phyloP scores from a whole-genome alignment of 345 rosid species.

The Eucalyptus marginata region DNA sequence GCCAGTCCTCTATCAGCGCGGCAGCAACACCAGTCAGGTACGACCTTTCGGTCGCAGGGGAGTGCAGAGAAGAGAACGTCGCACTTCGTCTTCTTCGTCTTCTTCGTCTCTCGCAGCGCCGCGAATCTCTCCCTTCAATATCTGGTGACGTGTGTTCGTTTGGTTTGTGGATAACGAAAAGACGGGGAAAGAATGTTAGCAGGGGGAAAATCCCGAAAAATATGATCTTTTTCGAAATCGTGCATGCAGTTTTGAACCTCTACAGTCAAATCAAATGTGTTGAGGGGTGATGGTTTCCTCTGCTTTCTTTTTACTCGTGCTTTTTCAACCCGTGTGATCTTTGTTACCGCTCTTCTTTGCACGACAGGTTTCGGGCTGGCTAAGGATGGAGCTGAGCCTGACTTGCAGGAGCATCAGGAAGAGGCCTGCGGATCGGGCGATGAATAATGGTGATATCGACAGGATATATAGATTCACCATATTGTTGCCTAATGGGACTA shows the following conservation, averaged over 20 bases:
- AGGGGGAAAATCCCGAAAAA: not conserved
- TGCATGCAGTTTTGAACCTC: not conserved
- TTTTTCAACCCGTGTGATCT: not conserved
- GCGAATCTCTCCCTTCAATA: too few relatives aligned
- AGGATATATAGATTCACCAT: conserved; percentile 21
- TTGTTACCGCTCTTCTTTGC: not conserved
- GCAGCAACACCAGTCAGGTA: too few relatives aligned
- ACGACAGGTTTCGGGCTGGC: not conserved
- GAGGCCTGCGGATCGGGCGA: not conserved
- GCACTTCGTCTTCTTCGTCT: too few relatives aligned
- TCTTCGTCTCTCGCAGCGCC: too few relatives aligned
- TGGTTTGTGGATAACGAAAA: too few relatives aligned
- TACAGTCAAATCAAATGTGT: not conserved
- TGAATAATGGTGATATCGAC: not conserved
- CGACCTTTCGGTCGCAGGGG: too few relatives aligned
- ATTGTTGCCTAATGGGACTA: conserved; percentile 37
- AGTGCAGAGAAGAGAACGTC: too few relatives aligned
- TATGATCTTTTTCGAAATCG: too few relatives aligned
- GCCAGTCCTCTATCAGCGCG: too few relatives aligned
- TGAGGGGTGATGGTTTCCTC: not conserved
- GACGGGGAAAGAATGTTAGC: not conserved
- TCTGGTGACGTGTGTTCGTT: too few relatives aligned
- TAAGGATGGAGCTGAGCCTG: not conserved
- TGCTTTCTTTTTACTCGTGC: not conserved
- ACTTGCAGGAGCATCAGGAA: not conserved